These are phyloP conservation scores for Hymenoscyphus scutula DNA, from an alignment of 2,329 filamentous ascomycete species.

Conservation along the genomic window DNA sequence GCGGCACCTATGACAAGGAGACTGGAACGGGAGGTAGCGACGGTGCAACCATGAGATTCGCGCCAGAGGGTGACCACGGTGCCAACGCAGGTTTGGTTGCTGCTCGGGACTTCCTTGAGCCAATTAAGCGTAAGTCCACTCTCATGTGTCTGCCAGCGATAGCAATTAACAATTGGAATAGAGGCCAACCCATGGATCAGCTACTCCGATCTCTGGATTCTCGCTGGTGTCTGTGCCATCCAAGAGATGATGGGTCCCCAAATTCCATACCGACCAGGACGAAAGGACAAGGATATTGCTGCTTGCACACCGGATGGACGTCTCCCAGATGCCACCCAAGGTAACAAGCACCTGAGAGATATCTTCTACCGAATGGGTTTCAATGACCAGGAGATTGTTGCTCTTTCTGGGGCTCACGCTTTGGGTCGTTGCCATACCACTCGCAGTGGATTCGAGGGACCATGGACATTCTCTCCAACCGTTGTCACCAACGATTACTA, in stretches of 20 bases:
- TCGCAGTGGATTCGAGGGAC: slow-evolving; percentile 83
- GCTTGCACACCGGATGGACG: slow-evolving; percentile 94
- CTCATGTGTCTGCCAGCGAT: not conserved
- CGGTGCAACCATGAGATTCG: slow-evolving; percentile 94
- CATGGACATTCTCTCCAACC: slow-evolving; percentile 90
- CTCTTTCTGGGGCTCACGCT: slow-evolving; percentile 80
- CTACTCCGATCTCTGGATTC: slow-evolving; percentile 96
- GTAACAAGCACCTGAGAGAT: slow-evolving; percentile 75
- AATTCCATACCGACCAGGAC: slow-evolving; percentile 87
- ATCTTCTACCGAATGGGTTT: slow-evolving; percentile 98
- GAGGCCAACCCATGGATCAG: slow-evolving; percentile 90
- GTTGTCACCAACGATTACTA: slow-evolving; percentile 95
- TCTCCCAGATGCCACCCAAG: slow-evolving; percentile 78
- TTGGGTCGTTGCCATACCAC: slow-evolving; percentile 86
- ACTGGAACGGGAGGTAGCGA: slow-evolving; percentile 92
- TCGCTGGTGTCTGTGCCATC: slow-evolving; percentile 78
- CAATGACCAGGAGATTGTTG: slow-evolving; percentile 95
- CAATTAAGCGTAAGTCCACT: slow-evolving; percentile 68
- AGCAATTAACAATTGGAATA: slow-evolving; percentile 33
- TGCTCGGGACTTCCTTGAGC: slow-evolving; percentile 90
- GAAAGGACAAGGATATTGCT: slow-evolving; percentile 71
- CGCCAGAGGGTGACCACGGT: slow-evolving; percentile 83
- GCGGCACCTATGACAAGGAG: slow-evolving; percentile 85
- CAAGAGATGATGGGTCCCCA: slow-evolving; percentile 92
- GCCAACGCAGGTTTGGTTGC: slow-evolving; percentile 87